Percentiles rank a stretch among this genome's conserved stretches.
phyloP scores from a whole-genome alignment of 73 alveolate genomes.

The Durusdinium trenchii region DNA sequence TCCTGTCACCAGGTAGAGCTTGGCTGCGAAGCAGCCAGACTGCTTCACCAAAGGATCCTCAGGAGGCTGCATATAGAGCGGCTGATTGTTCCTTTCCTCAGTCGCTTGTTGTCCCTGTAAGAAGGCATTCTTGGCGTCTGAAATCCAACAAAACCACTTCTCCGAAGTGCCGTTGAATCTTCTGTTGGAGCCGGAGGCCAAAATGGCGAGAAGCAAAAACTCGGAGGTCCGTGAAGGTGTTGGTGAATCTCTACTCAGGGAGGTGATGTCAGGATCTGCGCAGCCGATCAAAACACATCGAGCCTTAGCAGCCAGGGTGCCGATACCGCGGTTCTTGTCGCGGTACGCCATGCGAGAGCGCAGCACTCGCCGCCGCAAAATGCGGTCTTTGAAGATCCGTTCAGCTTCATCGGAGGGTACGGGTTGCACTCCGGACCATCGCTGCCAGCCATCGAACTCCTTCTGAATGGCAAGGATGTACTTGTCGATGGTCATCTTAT shows the following conservation, averaged over 20 bases:
- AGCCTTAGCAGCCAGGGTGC: neutral
- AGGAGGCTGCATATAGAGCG: conserved; percentile 19
- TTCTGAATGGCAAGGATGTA: neutral
- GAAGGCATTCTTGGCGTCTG: conserved; percentile 40
- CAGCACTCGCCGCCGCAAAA: neutral
- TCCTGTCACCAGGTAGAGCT: neutral
- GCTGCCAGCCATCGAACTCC: conserved; percentile 19
- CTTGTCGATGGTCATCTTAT: neutral
- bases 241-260: neutral
- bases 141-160: neutral
- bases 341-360: neutral
- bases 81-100: neutral
- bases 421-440: neutral
- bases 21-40: neutral
- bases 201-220: neutral
- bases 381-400: neutral
- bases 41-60: neutral
- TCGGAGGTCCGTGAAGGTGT: conserved; percentile 19
- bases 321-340: conserved; percentile 17
- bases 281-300: conserved; percentile 26
- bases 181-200: neutral
- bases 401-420: neutral
- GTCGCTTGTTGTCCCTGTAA: neutral
- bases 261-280: neutral
- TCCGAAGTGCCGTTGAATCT: neutral